Base-by-base conservation (phyloP, 768 basidiomycete genomes). In the Boletus subcaerulescens region DNA sequence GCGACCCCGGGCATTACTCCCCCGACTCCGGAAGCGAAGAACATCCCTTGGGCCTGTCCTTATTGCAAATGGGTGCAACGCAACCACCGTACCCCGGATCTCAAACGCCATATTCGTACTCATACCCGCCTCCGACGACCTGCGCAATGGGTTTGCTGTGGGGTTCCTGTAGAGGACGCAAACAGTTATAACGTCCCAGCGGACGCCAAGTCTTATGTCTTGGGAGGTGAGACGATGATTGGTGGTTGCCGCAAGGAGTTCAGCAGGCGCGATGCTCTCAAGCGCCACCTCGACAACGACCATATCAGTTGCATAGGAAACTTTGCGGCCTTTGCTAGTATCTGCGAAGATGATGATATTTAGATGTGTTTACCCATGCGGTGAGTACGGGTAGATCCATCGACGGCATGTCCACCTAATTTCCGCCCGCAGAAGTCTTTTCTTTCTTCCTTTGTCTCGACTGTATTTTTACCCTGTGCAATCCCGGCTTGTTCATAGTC, bases 21-120 rank as follows among this genome's bases (percentile, higher is more conserved):
- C 41, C 52, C 48, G 52, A 56, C 45, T 38, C 63, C 67, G 17
- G 40, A 13, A 10, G 51, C 67, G 48, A 68, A 64, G 55, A 62
- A 57, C 64, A 74, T 64, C 69, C 75, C 66, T 53, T 70, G 71
- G 71, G 70, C 66, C 4, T 84, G 82, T 62, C 77, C 77, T 3
- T 71, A 71, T 46, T 82, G 82, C 64, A 67, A 66, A 44, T 79
- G 76, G 75, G 68, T 74, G 32, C 80, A 80, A 60, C 64, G 58
- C 36, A 82, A 80, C 68, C 70, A 71, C 39, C 80, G 84, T 24
- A 64, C 77, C 31, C 82, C 83, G 11, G 85, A 86, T 61, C 80
- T 81, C 64, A 78, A 77, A 64, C 78, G 85, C 22, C 85, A 86
- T 63, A 63, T 85, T 41, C 73, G 68, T 42, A 83, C 83, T 3